Base-by-base conservation (phyloP, 2,329 filamentous ascomycete genomes). In the Calonectria henricotiae region DNA sequence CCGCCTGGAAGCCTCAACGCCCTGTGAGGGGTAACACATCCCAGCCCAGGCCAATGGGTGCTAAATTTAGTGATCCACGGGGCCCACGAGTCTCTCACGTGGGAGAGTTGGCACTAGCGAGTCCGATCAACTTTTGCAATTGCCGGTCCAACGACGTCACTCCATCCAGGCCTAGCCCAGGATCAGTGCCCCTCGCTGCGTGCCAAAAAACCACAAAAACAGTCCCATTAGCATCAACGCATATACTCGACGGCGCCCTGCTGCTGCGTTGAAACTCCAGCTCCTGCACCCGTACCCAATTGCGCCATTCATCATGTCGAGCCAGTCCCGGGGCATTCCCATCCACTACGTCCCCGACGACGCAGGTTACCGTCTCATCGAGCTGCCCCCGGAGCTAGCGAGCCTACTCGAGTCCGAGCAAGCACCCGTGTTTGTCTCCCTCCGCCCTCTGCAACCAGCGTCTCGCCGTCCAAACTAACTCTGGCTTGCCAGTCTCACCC, bases 381-480 rank as follows among this genome's bases (percentile, higher is more conserved):
- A 92, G 78, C 85, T 92, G 3, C 89, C 90, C 1, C 83, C 88
- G 0, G 90, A 91, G 68, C 82, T 92, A 9, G 83, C 88, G 58
- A 81, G 84, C 23, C 82, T 89, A 6, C 85, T 92, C 47, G 87
- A 90, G 77, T 86, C 88, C 9, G 83, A 86, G 17, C 78, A 83
- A 47, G 84, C 89, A 30, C 88, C 89, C 12, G 80, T 85, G 89
- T 90, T 81, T 77, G 86, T 83, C 27, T 25, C 17, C 37, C 44
- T 32, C 32, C 51, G 8, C 62, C 17, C 62, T 30, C 54, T 30
- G 37, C 55, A 35, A 46, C 37, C 43, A 35, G 69, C 58, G 67
- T 27, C 8, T 27, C 12, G 20, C 25, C 27, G 7, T 27, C 35
- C 44, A 23, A 30, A 39, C 60, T 67, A 51, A 67, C 27, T 25